A percentile compares a stretch with the other conserved stretches of the same genome.
These are phyloP conservation scores for Plantago rigida DNA, from an alignment of 305 asterid genomes.

Conservation along the genomic window DNA sequence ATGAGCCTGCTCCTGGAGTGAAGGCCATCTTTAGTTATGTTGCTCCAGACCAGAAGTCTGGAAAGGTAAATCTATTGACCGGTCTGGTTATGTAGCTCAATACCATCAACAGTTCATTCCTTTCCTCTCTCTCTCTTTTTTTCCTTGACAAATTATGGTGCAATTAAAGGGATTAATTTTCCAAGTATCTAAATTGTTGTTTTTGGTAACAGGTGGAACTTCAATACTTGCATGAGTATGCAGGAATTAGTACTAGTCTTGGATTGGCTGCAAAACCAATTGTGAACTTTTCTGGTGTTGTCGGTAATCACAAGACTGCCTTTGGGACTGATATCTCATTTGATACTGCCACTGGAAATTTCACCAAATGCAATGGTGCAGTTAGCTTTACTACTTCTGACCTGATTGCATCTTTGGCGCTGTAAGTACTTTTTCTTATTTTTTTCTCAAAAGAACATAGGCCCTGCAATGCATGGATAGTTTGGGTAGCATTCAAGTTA, in stretches of 20 bases:
- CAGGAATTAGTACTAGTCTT: slow-evolving; percentile 68
- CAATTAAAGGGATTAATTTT: not conserved
- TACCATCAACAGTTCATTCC: no score
- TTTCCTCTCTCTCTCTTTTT: not conserved
- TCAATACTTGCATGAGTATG: slow-evolving; percentile 62
- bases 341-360: slow-evolving; percentile 74
- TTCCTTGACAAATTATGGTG: not conserved
- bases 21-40: slow-evolving; percentile 70
- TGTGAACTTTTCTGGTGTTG: slow-evolving; percentile 79
- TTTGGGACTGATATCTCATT: slow-evolving; percentile 83
- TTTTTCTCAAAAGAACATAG: not conserved
- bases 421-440: slow-evolving; percentile 43
- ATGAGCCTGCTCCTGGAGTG: slow-evolving; percentile 89
- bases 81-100: no score
- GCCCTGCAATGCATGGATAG: no score
- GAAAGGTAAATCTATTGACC: slow-evolving; percentile 44
- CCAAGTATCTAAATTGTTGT: not conserved
- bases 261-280: slow-evolving; percentile 61
- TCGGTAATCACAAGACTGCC: slow-evolving; percentile 51
- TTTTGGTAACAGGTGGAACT: slow-evolving; percentile 48
- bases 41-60: slow-evolving; percentile 84
- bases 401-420: slow-evolving; percentile 60
- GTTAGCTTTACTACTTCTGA: slow-evolving; percentile 58
- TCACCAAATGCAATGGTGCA: slow-evolving; percentile 65
- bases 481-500: not conserved